Conservation (phyloP, 2,329 filamentous ascomycete species). For the Alternaria infectoria region DNA sequence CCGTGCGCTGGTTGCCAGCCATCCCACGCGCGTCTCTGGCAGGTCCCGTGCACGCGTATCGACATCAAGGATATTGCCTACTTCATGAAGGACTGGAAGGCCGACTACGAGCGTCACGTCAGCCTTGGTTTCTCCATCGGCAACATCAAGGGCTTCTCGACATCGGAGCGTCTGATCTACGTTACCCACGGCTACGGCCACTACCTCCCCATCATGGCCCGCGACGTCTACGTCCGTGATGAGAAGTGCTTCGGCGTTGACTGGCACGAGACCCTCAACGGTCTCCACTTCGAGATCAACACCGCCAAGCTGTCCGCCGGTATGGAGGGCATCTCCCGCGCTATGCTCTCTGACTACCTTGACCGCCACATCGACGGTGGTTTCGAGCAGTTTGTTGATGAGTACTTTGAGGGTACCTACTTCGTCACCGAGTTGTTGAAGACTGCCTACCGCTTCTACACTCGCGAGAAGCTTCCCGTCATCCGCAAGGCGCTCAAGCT, state of each 20-base stretch:
- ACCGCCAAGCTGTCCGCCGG: constrained; percentile 90
- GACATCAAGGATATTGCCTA: constrained; percentile 98
- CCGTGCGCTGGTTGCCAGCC: constrained; percentile 95
- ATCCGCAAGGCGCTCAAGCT: constrained; percentile 96
- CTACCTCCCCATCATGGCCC: constrained; percentile 88
- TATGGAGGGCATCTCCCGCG: constrained; percentile 81
- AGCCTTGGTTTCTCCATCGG: constrained; percentile 86
- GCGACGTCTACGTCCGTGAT: constrained; percentile 90
- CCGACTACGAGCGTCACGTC: constrained; percentile 91
- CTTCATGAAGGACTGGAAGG: constrained; percentile 99
- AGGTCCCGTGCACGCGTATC: constrained; percentile 95
- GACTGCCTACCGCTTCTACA: constrained; percentile 92
- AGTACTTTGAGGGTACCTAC: constrained; percentile 93
- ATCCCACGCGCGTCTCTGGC: constrained; percentile 93
- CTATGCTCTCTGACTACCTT: constrained; percentile 86
- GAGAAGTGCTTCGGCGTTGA: constrained; percentile 92
- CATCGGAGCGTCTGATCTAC: constrained; percentile 73
- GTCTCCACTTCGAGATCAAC: constrained; percentile 82
- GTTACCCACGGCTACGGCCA: constrained; percentile 97
- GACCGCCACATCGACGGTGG: constrained; percentile 92
- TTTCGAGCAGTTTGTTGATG: constrained; percentile 92
- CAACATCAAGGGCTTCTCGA: constrained; percentile 87
- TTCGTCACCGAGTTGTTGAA: constrained; percentile 97
- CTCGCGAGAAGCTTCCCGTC: constrained; percentile 83
- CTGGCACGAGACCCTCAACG: constrained; percentile 84